Evolutionary conservation across 2,329 filamentous ascomycete species (phyloP).

Genomic region (Apiospora koreana): DNA sequence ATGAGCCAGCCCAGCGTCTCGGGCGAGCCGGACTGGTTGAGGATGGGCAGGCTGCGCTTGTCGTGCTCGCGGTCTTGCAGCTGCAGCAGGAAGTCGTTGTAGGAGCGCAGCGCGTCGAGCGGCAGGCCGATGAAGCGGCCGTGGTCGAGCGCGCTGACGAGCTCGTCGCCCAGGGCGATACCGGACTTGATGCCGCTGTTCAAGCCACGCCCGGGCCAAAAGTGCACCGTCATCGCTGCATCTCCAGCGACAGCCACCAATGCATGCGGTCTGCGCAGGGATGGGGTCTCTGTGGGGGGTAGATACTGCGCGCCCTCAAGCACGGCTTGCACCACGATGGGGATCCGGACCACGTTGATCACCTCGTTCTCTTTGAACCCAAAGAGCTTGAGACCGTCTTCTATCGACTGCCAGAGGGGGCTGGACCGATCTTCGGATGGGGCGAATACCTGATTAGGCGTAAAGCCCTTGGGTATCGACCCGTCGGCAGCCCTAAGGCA

Average conservation of each 20-base stretch:
- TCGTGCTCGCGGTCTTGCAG: slow-evolving; percentile 37
- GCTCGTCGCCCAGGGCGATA: slow-evolving; percentile 36
- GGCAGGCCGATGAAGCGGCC: slow-evolving; percentile 33
- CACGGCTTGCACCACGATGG: slow-evolving; percentile 37
- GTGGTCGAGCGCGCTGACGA: slow-evolving; percentile 33
- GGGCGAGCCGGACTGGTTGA: slow-evolving; percentile 34
- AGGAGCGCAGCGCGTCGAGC: slow-evolving; percentile 32
- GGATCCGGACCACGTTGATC: slow-evolving; percentile 37
- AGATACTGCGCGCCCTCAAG: slow-evolving; percentile 32
- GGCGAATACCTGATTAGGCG: slow-evolving; percentile 32
- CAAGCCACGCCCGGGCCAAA: slow-evolving; percentile 37
- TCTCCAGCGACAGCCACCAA: slow-evolving; percentile 37
- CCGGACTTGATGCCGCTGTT: slow-evolving; percentile 40
- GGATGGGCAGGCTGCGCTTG: slow-evolving; percentile 37
- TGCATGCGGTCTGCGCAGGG: slow-evolving; percentile 27
- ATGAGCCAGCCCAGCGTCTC: slow-evolving; percentile 37
- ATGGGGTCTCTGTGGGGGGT: slow-evolving; percentile 25
- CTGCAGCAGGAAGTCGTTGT: slow-evolving; percentile 38
- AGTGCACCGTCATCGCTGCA: slow-evolving; percentile 38
- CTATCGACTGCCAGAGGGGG: slow-evolving; percentile 34
- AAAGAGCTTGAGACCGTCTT: slow-evolving; percentile 37
- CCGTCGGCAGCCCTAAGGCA: slow-evolving; percentile 30
- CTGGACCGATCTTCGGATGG: slow-evolving; percentile 32
- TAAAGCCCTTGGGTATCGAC: slow-evolving; percentile 31
- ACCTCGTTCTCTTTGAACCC: slow-evolving; percentile 38